Percentiles rank a stretch among this genome's conserved stretches.
phyloP scores from a whole-genome alignment of 1,284 basidiomycete genomes.

The Ganoderma resinaceum region DNA sequence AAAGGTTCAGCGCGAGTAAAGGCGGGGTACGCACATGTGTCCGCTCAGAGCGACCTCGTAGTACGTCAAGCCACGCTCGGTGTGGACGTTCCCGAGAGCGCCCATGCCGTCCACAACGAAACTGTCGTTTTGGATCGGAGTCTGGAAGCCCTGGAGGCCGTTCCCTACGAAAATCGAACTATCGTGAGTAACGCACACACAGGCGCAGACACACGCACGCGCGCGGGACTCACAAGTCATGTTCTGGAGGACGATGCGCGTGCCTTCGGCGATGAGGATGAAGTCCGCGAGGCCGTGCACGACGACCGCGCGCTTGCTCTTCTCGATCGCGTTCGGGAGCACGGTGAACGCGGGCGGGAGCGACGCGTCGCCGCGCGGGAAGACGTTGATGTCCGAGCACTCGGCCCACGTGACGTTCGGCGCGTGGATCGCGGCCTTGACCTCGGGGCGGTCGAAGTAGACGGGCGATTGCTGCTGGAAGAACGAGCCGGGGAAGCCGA shows the following conservation, averaged over 20 bases:
- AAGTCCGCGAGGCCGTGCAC: conserved; percentile 78
- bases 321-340: conserved; percentile 78
- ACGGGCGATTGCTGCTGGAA: conserved; percentile 51
- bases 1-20: background rate
- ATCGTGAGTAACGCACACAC: background rate
- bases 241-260: conserved; percentile 71
- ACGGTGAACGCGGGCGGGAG: conserved; percentile 68
- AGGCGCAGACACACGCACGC: background rate
- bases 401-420: conserved; percentile 71
- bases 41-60: conserved; percentile 70
- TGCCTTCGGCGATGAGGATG: conserved; percentile 73
- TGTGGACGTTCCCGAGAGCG: conserved; percentile 66
- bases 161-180: conserved; percentile 49
- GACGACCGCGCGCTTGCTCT: conserved; percentile 72
- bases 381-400: conserved; percentile 68
- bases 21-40: conserved; percentile 61
- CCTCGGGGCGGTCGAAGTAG: conserved; percentile 76
- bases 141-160: conserved; percentile 76
- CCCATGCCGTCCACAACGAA: conserved; percentile 76
- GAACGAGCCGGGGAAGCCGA: conserved; percentile 79
- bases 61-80: conserved; percentile 72
- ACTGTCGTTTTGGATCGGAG: conserved; percentile 65
- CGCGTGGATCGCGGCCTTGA: conserved; percentile 78
- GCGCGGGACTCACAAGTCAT: conserved; percentile 69
- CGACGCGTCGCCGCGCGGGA: conserved; percentile 64